Evolutionary conservation across 495 filamentous ascomycete genomes (phyloP).

Genomic region (Podospora didyma): DNA sequence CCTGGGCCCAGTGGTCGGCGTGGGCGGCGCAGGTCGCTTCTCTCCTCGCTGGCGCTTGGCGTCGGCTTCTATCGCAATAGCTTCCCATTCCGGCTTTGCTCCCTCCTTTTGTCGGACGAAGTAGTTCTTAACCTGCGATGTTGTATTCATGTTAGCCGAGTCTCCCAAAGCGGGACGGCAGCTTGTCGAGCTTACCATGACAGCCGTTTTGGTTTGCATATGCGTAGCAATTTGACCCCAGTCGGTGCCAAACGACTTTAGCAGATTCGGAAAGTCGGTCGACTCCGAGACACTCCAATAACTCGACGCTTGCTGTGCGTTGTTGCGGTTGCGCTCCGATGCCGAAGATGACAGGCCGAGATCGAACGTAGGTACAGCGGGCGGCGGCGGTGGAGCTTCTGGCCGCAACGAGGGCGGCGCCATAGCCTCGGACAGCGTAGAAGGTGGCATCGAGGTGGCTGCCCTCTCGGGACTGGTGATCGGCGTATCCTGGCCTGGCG

Average conservation of each 20-base stretch:
- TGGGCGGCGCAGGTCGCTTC: constrained; percentile 64
- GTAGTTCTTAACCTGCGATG: constrained; percentile 81
- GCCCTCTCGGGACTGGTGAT: constrained; percentile 36
- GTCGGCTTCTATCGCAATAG: constrained; percentile 67
- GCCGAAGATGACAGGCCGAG: constrained; percentile 32
- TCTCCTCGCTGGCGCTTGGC: constrained; percentile 64
- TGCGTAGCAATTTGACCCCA: constrained; percentile 77
- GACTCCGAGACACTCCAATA: constrained; percentile 97
- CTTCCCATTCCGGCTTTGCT: constrained; percentile 60
- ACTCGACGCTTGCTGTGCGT: constrained; percentile 69
- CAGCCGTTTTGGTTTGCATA: constrained; percentile 88
- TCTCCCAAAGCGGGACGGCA: too few species aligned
- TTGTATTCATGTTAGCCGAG: too few species aligned
- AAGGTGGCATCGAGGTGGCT: constrained; percentile 23
- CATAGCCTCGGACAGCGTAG: constrained; percentile 45
- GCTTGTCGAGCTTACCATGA: constrained; percentile 88
- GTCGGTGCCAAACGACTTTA: constrained; percentile 84
- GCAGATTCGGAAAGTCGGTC: constrained; percentile 70
- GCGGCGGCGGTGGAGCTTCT: constrained; percentile 37
- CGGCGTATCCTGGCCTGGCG: constrained; percentile 26
- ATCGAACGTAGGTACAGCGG: constrained; percentile 37
- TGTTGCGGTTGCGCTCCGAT: constrained; percentile 43
- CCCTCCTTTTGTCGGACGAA: constrained; percentile 68
- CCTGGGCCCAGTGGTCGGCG: constrained; percentile 47
- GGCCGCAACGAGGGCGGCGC: constrained; percentile 46